These are phyloP conservation scores for Chrysoporthe cubensis DNA, from an alignment of 2,329 filamentous ascomycete species.

Conservation along the genomic window DNA sequence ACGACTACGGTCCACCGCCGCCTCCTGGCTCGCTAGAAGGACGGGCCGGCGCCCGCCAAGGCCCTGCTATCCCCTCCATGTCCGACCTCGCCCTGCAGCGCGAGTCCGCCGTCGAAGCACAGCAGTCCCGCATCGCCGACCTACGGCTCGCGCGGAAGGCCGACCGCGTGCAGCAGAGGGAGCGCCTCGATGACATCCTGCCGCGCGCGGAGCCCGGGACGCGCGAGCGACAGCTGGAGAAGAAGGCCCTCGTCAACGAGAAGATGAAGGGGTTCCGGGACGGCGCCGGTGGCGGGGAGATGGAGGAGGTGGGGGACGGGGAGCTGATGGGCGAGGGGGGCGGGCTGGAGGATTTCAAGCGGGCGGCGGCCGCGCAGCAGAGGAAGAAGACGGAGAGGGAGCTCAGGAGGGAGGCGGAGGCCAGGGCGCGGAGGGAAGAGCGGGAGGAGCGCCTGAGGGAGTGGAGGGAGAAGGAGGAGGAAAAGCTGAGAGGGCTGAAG, in stretches of 20 bases:
- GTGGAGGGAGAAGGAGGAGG: constrained; percentile 77
- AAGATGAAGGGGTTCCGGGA: constrained; percentile 75
- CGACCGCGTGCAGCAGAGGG: constrained; percentile 70
- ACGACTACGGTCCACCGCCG: constrained; percentile 56
- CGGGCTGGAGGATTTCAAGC: constrained; percentile 70
- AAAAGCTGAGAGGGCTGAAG: constrained; percentile 80
- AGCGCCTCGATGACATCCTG: constrained; percentile 76
- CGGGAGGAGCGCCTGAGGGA: constrained; percentile 74
- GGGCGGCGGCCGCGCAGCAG: constrained; percentile 66
- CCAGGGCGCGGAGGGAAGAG: constrained; percentile 76
- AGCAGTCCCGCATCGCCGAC: constrained; percentile 48
- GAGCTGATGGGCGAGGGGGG: constrained; percentile 78
- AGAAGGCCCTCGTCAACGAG: constrained; percentile 73
- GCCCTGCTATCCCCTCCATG: constrained; percentile 70
- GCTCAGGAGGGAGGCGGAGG: constrained; percentile 77
- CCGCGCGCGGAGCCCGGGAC: constrained; percentile 84
- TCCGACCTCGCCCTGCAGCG: constrained; percentile 72
- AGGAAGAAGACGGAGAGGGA: constrained; percentile 83
- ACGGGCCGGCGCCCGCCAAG: constrained; percentile 37
- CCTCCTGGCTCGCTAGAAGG: constrained; percentile 52
- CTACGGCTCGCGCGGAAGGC: constrained; percentile 64
- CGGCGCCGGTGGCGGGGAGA: constrained; percentile 47
- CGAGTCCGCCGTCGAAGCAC: constrained; percentile 57
- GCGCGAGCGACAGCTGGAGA: constrained; percentile 83
- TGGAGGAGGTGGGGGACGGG: constrained; percentile 67